Evolutionary conservation across 192 early-diverging fungal genomes (phyloP).

Genomic region (Coemansia sp.): DNA sequence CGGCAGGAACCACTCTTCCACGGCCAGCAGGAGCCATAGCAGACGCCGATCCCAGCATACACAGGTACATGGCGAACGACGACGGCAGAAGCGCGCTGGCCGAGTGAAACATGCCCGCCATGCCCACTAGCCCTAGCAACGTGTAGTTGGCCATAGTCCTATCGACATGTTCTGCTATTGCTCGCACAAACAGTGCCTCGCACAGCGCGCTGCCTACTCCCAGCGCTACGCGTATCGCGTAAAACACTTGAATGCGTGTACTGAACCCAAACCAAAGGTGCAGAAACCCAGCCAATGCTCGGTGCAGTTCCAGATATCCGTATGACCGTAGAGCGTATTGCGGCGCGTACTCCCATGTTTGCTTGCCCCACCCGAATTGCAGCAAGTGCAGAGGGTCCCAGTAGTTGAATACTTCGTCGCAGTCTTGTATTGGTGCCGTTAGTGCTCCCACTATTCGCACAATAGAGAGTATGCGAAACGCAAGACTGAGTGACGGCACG

Average conservation of each 20-base stretch:
- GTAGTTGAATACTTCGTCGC: slow-evolving; percentile 89
- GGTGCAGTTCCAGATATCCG: slow-evolving; percentile 72
- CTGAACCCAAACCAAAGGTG: slow-evolving; percentile 44
- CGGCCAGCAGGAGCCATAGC: slow-evolving; percentile 62
- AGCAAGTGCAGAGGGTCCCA: slow-evolving; percentile 95
- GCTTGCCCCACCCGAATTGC: slow-evolving; percentile 80
- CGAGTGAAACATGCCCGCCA: slow-evolving; percentile 89
- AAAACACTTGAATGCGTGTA: slow-evolving; percentile 68
- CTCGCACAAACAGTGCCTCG: slow-evolving; percentile 72
- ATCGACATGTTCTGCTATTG: slow-evolving; percentile 64
- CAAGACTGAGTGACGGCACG: slow-evolving; percentile 22
- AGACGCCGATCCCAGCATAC: slow-evolving; percentile 73
- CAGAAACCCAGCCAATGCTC: slow-evolving; percentile 49
- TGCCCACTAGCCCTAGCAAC: slow-evolving; percentile 62
- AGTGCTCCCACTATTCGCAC: slow-evolving; percentile 34
- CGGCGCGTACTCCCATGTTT: slow-evolving; percentile 98
- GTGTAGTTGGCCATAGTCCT: slow-evolving; percentile 70
- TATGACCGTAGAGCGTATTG: slow-evolving; percentile 89
- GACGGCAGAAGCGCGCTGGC: slow-evolving; percentile 86
- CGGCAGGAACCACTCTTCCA: slow-evolving; percentile 60
- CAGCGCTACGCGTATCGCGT: slow-evolving; percentile 66
- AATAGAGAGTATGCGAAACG: slow-evolving; percentile 29
- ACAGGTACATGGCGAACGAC: slow-evolving; percentile 89
- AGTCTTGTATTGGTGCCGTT: slow-evolving; percentile 47
- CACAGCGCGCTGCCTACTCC: slow-evolving; percentile 64